Base-by-base conservation (phyloP, 192 early-diverging fungal species). In the Gryganskiella cystojenkinii region DNA sequence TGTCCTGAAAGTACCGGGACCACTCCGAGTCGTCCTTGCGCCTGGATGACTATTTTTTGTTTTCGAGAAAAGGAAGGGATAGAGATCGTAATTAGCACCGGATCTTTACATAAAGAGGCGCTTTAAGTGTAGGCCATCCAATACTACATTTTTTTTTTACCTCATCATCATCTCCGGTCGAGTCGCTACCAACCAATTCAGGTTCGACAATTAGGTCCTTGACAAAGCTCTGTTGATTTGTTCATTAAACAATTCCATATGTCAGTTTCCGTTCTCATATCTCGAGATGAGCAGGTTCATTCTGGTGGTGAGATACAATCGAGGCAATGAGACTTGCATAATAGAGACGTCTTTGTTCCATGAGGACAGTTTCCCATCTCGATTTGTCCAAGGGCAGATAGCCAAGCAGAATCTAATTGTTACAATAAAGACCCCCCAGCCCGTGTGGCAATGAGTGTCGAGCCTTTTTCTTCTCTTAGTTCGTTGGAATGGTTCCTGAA, bases 351-450 rank as follows among this genome's bases (percentile, higher is more conserved):
- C 91, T 73, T 31, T 90, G 74, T 33, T 83, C 68, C 34, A 64
- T 63, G 7, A 91, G 73, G 2, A 67, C 75, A 20, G 57, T 51
- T 27, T 71, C 44, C 92, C 92, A 93, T 53, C 70, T 35, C 44
- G 88, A 72, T 56, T 92, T 88, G 70, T 92, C 86, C 33, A 81
- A 79, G 33, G 92, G 91, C 34, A 92, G 43, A 68, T 92, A 91
- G 22, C 90, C 84, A 35, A 92, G 73, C 17, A 93, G 64, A 22
- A 83, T 69, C 82, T 83, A 67, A 22, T 9, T 56, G 17, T 35
- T 17, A 15, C 2, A 27, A 30, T 24, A n/a, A n/a, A n/a, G n/a
- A n/a, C n/a, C n/a, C n/a, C n/a, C n/a, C n/a, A n/a, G n/a, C n/a
- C n/a, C n/a, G n/a, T n/a, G n/a, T n/a, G n/a, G n/a, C n/a, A n/a